Percentiles rank a stretch among this genome's conserved stretches.
Conservation (phyloP, 2,329 filamentous ascomycete species). For the Allantophomopsis cytisporea region DNA sequence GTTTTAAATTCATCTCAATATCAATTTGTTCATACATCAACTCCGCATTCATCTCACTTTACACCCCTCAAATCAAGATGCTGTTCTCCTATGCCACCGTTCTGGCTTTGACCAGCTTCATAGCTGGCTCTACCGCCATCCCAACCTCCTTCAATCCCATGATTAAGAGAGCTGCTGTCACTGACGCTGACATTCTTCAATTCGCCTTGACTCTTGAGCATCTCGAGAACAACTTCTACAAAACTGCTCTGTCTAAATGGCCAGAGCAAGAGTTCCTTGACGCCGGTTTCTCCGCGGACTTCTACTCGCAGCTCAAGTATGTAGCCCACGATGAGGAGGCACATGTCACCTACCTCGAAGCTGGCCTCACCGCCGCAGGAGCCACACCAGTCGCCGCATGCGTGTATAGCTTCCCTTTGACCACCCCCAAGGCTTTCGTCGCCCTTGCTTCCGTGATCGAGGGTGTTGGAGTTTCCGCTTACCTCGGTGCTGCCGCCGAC, state of each 20-base stretch:
- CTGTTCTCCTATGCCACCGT: slow-evolving; percentile 10
- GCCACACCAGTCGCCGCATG: slow-evolving; percentile 39
- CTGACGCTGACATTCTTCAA: slow-evolving; percentile 25
- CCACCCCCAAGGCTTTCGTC: slow-evolving; percentile 33
- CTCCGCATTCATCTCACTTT: too few species aligned
- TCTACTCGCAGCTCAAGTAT: slow-evolving; percentile 43
- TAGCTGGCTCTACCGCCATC: slow-evolving; percentile 5
- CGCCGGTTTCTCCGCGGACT: slow-evolving; percentile 33
- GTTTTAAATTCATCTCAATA: too few species aligned
- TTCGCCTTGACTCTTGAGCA: slow-evolving; percentile 38
- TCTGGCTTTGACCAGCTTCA: slow-evolving; percentile 5
- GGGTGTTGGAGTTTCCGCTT: slow-evolving; percentile 43
- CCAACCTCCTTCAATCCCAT: slow-evolving; percentile 2
- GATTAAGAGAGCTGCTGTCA: slow-evolving; percentile 11
- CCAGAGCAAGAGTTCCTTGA: slow-evolving; percentile 32
- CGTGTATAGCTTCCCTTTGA: slow-evolving; percentile 39
- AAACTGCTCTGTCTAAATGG: slow-evolving; percentile 43
- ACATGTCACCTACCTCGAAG: slow-evolving; percentile 43
- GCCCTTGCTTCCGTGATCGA: slow-evolving; percentile 40
- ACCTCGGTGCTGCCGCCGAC: slow-evolving; percentile 46
- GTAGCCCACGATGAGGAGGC: slow-evolving; percentile 41
- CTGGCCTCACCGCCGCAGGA: slow-evolving; percentile 29
- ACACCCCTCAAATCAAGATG: slow-evolving; percentile 6
- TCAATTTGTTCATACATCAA: too few species aligned
- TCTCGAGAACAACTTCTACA: slow-evolving; percentile 51